These are phyloP conservation scores for Taphrina wiesneri DNA, from an alignment of 1,139 yeast species.

Conservation along the genomic window DNA sequence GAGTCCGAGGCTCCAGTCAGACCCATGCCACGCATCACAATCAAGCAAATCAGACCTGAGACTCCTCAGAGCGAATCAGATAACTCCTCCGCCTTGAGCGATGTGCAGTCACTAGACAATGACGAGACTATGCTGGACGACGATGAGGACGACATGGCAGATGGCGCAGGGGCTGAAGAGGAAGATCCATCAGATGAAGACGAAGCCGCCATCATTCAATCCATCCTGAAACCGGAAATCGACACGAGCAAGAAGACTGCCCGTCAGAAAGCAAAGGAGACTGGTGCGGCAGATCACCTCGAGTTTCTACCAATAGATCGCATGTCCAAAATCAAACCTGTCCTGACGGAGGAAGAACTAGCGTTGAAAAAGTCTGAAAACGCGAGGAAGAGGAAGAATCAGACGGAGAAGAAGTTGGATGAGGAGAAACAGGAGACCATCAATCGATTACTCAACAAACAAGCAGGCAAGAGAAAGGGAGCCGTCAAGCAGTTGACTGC, in stretches of 20 bases:
- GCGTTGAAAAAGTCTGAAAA: conserved; percentile 81
- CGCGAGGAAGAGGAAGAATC: conserved; percentile 83
- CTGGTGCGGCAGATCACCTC: conserved; percentile 41
- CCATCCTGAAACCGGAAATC: conserved; percentile 35
- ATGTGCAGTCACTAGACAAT: not conserved
- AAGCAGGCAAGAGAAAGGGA: conserved; percentile 23
- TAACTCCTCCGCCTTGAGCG: conserved; percentile 2
- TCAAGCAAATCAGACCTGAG: conserved; percentile 11
- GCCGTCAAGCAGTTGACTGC: conserved; percentile 14
- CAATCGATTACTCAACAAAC: conserved; percentile 38
- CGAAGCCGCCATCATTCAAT: conserved; percentile 40
- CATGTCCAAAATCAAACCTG: conserved; percentile 51
- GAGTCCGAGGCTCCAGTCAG: not conserved
- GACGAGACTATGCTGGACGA: conserved; percentile 39
- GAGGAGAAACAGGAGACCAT: conserved; percentile 65
- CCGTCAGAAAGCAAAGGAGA: conserved; percentile 25
- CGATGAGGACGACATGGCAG: conserved; percentile 40
- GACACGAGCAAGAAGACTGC: conserved; percentile 36
- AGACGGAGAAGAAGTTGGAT: conserved; percentile 77
- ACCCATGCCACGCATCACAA: conserved; percentile 11
- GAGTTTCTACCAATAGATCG: conserved; percentile 45
- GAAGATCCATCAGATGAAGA: conserved; percentile 43
- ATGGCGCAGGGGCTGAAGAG: conserved; percentile 36
- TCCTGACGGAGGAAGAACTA: conserved; percentile 78
- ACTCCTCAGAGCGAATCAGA: conserved; percentile 8